Conservation (phyloP, 768 basidiomycete genomes). For the Rhodotorula kratochvilovae region DNA sequence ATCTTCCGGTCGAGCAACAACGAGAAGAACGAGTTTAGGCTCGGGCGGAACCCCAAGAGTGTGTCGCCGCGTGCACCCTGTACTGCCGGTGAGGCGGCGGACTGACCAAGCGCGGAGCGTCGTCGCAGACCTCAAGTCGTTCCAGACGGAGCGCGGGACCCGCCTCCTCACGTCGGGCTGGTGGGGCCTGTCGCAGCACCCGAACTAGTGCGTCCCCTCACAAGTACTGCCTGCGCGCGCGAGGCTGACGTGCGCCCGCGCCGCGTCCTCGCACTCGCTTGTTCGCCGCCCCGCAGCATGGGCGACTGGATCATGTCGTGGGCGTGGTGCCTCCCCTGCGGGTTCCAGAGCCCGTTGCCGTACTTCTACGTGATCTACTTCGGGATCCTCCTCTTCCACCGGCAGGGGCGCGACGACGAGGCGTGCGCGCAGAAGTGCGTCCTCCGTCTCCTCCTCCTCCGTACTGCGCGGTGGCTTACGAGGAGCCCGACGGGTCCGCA, state of each 20-base stretch:
- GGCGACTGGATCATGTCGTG: slow-evolving; percentile 68
- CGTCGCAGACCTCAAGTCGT: slow-evolving; percentile 63
- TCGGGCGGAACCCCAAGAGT: slow-evolving; percentile 92
- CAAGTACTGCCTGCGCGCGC: not conserved
- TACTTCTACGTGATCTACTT: slow-evolving; percentile 95
- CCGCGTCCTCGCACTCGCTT: too few species aligned
- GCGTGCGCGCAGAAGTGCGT: slow-evolving; percentile 79
- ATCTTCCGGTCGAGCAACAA: slow-evolving; percentile 84
- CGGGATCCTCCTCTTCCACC: slow-evolving; percentile 76
- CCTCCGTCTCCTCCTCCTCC: not conserved
- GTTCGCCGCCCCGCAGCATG: slow-evolving; percentile 5
- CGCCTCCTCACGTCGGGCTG: slow-evolving; percentile 91
- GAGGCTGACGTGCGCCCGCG: not conserved
- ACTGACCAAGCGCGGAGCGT: too few species aligned
- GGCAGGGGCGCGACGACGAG: slow-evolving; percentile 87
- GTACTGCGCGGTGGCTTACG: too few species aligned
- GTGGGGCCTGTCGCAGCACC: slow-evolving; percentile 94
- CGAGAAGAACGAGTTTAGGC: slow-evolving; percentile 94
- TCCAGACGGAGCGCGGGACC: slow-evolving; percentile 77
- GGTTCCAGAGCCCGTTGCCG: slow-evolving; percentile 85
- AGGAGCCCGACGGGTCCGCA: slow-evolving; percentile 49
- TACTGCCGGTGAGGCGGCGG: too few species aligned
- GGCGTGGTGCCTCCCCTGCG: slow-evolving; percentile 90
- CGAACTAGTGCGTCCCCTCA: slow-evolving; percentile 66
- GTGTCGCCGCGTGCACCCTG: not conserved